Conservation (phyloP, 1,139 yeast genomes). For the Hansenula anomala region DNA sequence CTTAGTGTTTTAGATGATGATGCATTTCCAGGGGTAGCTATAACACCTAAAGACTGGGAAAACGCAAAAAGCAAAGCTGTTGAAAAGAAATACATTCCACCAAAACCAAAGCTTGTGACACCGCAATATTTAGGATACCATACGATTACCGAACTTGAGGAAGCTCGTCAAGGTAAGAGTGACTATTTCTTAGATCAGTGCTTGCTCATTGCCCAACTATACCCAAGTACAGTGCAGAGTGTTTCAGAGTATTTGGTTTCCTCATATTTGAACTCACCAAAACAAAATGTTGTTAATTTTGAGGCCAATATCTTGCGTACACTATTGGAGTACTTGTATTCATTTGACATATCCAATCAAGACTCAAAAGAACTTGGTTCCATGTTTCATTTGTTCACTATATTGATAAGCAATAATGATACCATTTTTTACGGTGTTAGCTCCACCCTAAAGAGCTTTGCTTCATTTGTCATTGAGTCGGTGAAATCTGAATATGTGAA, state of each 20-base stretch:
- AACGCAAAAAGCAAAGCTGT: conserved; percentile 12
- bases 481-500: conserved; percentile 34
- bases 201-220: conserved; percentile 42
- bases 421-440: conserved; percentile 24
- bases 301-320: conserved; percentile 29
- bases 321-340: conserved; percentile 31
- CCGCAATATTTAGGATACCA: conserved; percentile 31
- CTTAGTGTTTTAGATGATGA: conserved; percentile 15
- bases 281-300: conserved; percentile 26
- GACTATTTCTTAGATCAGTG: conserved; percentile 39
- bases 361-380: conserved; percentile 35
- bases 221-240: conserved; percentile 44
- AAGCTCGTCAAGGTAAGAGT: conserved; percentile 30
- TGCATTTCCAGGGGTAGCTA: conserved; percentile 16
- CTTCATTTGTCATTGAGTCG: conserved; percentile 33
- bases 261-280: conserved; percentile 28
- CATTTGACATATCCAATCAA: conserved; percentile 27
- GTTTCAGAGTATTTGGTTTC: conserved; percentile 45
- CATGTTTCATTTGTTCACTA: conserved; percentile 43
- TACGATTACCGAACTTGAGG: conserved; percentile 37
- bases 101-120: conserved; percentile 24
- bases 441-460: conserved; percentile 28
- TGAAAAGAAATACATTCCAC: conserved; percentile 20
- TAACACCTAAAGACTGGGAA: conserved; percentile 26
- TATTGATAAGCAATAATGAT: conserved; percentile 37